Conservation (phyloP, 345 rosid species). For the Passiflora organensis region DNA sequence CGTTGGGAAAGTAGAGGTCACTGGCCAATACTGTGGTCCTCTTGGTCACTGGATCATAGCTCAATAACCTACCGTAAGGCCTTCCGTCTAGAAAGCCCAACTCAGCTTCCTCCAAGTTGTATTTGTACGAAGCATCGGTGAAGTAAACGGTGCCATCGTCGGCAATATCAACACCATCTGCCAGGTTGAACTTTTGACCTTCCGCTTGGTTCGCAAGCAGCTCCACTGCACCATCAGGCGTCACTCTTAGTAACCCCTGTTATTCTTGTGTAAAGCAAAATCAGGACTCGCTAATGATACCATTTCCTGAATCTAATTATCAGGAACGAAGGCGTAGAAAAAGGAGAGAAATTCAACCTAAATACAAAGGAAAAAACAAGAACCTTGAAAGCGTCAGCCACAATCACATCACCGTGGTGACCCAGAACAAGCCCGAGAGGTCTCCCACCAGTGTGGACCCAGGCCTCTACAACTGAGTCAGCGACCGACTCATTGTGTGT, state of each 20-base stretch:
- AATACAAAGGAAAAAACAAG: not conserved
- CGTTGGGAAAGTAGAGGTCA: constrained; percentile 68
- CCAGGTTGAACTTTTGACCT: constrained; percentile 50
- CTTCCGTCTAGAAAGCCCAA: constrained; percentile 54
- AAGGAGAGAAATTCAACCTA: no score
- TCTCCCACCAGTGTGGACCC: constrained; percentile 72
- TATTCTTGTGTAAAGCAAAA: no score
- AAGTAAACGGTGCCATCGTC: constrained; percentile 63
- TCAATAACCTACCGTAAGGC: constrained; percentile 61
- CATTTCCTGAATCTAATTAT: no score
- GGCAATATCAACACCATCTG: constrained; percentile 66
- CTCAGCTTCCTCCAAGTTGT: constrained; percentile 11
- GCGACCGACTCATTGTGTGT: constrained; percentile 35
- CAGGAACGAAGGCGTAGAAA: no score
- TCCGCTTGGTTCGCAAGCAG: constrained; percentile 58
- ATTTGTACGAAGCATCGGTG: constrained; percentile 69
- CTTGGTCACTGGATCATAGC: constrained; percentile 50
- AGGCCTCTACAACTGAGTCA: constrained; percentile 37
- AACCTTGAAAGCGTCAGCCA: constrained; percentile 73
- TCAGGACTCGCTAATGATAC: no score
- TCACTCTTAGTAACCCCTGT: constrained; percentile 66
- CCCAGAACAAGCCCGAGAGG: constrained; percentile 76
- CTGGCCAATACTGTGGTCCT: constrained; percentile 39
- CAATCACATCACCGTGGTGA: constrained; percentile 36
- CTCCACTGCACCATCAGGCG: constrained; percentile 36